A percentile compares a stretch with the other conserved stretches of the same genome.
Conservation (phyloP, 192 early-diverging fungal species). For the Coemansia sp. region DNA sequence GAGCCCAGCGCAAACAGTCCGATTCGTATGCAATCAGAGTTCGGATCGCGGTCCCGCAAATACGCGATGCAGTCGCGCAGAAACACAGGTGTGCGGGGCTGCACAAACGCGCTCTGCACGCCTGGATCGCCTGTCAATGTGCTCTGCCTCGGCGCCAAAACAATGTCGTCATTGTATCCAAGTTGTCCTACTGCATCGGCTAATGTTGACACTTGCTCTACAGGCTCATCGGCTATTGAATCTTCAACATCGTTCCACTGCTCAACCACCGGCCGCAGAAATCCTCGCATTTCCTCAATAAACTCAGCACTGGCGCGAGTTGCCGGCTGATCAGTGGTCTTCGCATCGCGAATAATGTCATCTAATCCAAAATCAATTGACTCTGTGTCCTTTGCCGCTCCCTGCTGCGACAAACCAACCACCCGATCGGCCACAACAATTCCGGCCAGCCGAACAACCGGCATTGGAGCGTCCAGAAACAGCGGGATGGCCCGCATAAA, state of each 20-base stretch:
- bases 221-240: background rate
- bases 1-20: constrained; percentile 34
- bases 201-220: background rate
- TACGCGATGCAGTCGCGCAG: constrained; percentile 44
- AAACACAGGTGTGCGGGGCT: constrained; percentile 42
- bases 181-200: constrained; percentile 13
- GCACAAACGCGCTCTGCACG: constrained; percentile 32
- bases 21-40: constrained; percentile 19
- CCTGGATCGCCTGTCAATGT: constrained; percentile 18
- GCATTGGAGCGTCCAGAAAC: constrained; percentile 39
- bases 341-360: constrained; percentile 37
- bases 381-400: background rate
- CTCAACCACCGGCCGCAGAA: constrained; percentile 11
- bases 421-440: constrained; percentile 40
- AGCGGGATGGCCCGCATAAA: constrained; percentile 39
- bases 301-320: constrained; percentile 32
- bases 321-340: constrained; percentile 6
- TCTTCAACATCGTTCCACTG: constrained; percentile 10
- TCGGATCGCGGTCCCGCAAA: constrained; percentile 13
- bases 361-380: constrained; percentile 46
- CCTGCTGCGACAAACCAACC: background rate
- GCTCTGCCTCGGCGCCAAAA: constrained; percentile 31
- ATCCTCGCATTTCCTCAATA: constrained; percentile 30
- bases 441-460: constrained; percentile 34
- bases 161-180: constrained; percentile 16